phyloP scores from a whole-genome alignment of 257 asterid species.

The Capsicum pubescens region DNA sequence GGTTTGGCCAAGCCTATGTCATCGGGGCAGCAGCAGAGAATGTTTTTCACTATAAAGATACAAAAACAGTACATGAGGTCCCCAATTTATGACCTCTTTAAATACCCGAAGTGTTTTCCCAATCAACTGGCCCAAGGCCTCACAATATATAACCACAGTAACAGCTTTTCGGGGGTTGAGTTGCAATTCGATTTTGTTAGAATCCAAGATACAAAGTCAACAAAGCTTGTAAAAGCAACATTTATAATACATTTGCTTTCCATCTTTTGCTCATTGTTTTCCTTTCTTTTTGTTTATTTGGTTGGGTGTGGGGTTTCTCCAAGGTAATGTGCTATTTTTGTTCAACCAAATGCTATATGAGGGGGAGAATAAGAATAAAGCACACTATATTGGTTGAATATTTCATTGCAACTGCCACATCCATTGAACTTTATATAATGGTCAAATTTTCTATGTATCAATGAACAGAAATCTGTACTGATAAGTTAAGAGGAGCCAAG shows the following conservation, averaged over 20 bases:
- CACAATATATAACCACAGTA: not conserved
- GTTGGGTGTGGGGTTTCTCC: not conserved
- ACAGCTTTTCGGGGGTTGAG: not conserved
- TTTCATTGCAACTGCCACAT: not conserved
- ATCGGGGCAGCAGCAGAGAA: not conserved
- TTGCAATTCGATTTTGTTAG: not conserved
- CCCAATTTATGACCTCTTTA: not conserved
- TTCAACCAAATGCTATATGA: not conserved
- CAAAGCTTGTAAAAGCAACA: not conserved
- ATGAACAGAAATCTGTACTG: not conserved
- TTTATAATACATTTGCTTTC: not conserved
- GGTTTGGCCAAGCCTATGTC: not conserved
- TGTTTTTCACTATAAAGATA: not conserved
- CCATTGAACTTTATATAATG: not conserved
- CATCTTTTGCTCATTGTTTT: not conserved
- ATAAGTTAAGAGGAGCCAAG: not conserved
- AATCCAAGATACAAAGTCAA: not conserved
- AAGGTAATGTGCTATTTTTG: not conserved
- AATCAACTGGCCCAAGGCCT: not conserved
- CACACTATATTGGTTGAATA: not conserved
- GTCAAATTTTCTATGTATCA: not conserved
- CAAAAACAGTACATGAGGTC: conserved; percentile 3
- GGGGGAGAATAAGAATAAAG: not conserved
- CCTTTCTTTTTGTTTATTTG: not conserved
- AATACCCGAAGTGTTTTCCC: not conserved